A percentile compares a stretch with the other conserved stretches of the same genome.
Conservation (phyloP, 192 early-diverging fungal genomes). For the Linderina pennispora region DNA sequence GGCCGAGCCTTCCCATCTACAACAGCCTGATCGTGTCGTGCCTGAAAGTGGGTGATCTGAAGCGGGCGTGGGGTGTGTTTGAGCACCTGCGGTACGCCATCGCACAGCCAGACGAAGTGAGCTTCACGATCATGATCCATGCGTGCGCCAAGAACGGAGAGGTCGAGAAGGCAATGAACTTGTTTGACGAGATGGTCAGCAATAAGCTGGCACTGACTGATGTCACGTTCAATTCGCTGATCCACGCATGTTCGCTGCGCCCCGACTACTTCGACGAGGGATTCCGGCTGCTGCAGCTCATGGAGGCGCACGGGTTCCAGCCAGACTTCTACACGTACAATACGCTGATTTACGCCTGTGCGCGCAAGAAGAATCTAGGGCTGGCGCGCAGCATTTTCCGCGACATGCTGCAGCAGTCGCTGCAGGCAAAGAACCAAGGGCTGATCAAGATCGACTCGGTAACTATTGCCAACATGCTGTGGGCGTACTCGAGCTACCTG, state of each 20-base stretch:
- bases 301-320: slow-evolving; percentile 76
- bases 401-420: slow-evolving; percentile 49
- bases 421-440: slow-evolving; percentile 23
- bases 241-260: slow-evolving; percentile 74
- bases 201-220: slow-evolving; percentile 67
- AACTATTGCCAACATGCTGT: slow-evolving; percentile 66
- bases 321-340: slow-evolving; percentile 79
- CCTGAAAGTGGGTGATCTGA: slow-evolving; percentile 57
- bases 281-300: slow-evolving; percentile 73
- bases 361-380: slow-evolving; percentile 64
- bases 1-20: slow-evolving; percentile 60
- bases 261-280: slow-evolving; percentile 81
- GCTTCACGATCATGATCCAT: slow-evolving; percentile 87
- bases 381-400: slow-evolving; percentile 60
- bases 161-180: slow-evolving; percentile 84
- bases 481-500: slow-evolving; percentile 55
- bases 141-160: slow-evolving; percentile 80
- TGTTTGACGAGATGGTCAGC: slow-evolving; percentile 84
- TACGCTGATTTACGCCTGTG: slow-evolving; percentile 70
- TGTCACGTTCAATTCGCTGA: slow-evolving; percentile 82
- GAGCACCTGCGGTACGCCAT: slow-evolving; percentile 77
- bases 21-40: slow-evolving; percentile 82
- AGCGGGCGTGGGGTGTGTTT: slow-evolving; percentile 87
- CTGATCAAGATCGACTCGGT: slow-evolving; percentile 51
- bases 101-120: slow-evolving; percentile 68